Evolutionary conservation across 2,329 filamentous ascomycete species (phyloP), one percentile per base, ranked within the genome.

Genomic region (Monascus ruber): DNA sequence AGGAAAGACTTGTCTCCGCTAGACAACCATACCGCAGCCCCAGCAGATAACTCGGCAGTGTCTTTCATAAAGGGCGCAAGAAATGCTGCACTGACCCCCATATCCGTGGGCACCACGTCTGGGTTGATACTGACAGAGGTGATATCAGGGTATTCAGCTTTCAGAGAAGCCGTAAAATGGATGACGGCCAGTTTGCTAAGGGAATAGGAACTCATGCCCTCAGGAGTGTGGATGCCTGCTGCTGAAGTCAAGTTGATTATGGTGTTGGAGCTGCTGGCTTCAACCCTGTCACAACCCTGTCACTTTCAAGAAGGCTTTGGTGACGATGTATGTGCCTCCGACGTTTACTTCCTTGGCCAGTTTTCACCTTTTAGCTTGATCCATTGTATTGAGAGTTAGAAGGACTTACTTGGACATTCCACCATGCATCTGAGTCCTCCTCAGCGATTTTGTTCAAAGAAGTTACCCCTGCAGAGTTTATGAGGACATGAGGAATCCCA

Each of bases 101-200:
- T 60, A 10, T 59, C 52, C 4, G 62, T 64, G 5, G 53, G 47
- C 1, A 61, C 47, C 2, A 64, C 46, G 5, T 61, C 61, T 1
- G 62, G 64, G 32, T 64, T 53, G 1, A 65, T 37, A 5, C 47
- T 45, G 1, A 56, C 39, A 5, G 56, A 47, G 6, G 54, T 59
- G n/a, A 65, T 47, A 9, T 56, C 46, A 1, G 59, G 56, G 40
- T 64, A 54, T 33, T 60, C 57, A 3, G 46, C 47, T 0, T 55
- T 56, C 3, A 63, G 36, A 28, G 49, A 55, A 5, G 56, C 53
- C 4, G 58, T 47, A 6, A 61, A 37, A 41, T 59, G 58, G 33
- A 49, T 47, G 4, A 50, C 42, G 4, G 55, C 59, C 2, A 60
- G 34, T 44, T 66, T 68, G 6, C 54, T 51, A 7, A 52, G 43